Conservation (phyloP, 177 flowering plant species). For the Vitis hybrid region DNA sequence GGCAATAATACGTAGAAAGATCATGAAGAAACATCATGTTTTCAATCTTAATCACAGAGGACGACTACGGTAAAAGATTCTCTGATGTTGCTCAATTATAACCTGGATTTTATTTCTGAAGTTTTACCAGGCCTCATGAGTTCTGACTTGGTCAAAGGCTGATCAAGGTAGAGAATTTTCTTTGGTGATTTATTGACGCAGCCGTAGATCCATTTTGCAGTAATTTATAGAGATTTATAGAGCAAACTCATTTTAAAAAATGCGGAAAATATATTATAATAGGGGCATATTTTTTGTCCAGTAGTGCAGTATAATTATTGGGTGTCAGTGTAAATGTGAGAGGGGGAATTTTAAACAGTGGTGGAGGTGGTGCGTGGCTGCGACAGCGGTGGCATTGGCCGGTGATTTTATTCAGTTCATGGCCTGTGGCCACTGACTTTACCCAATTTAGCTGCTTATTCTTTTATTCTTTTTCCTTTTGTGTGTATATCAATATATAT, state of each 20-base stretch:
- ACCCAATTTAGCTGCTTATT: not conserved
- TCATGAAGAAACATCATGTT: not conserved
- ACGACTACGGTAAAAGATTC: slow-evolving; percentile 14
- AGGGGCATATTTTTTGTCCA: not conserved
- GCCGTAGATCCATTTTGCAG: not conserved
- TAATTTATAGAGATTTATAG: too few relatives aligned
- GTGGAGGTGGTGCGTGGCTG: too few relatives aligned
- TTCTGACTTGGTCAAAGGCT: slow-evolving; percentile 31
- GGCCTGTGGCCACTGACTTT: not conserved
- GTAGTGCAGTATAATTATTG: too few relatives aligned
- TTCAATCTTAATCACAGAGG: slow-evolving; percentile 7
- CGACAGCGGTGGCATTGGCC: not conserved
- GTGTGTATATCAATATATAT: not conserved
- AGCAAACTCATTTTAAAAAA: not conserved
- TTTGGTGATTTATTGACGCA: slow-evolving; percentile 1
- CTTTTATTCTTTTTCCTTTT: not conserved
- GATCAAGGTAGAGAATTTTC: not conserved
- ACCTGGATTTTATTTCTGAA: slow-evolving; percentile 13
- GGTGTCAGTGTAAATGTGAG: too few relatives aligned
- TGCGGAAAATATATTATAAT: not conserved
- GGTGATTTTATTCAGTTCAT: not conserved
- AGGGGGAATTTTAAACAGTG: too few relatives aligned
- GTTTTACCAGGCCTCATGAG: not conserved
- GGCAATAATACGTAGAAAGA: not conserved
- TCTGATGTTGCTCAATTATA: slow-evolving; percentile 21